Evolutionary conservation across 1,139 yeast genomes (phyloP), one percentile per base, ranked within the genome.

Genomic region (Sugiyamaella castrensis): DNA sequence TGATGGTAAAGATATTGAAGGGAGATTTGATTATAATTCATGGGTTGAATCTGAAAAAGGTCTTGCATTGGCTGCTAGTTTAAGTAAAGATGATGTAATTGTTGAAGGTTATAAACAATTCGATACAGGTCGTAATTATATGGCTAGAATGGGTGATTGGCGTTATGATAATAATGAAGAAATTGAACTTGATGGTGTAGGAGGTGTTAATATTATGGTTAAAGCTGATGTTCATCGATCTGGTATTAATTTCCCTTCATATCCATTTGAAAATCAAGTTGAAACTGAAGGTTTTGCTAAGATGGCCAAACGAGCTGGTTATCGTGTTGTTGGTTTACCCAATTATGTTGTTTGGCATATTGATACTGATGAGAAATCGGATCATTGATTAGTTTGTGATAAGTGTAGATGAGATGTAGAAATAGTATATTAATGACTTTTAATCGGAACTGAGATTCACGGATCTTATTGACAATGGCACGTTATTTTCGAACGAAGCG

Each of bases 241-340:
- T 52, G 96, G 96, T 38, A 85, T 84, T 27, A 86, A 84, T 64
- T 87, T 87, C 73, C 95, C 96, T 8, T 95, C 95, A 2, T 87
- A 86, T 63, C 83, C 96, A 2, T 87, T 87, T 65, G 79, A 82
- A 65, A 87, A 87, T 63, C 96, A 88, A 65, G 96, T 95, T 0
- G 96, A 87, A 65, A 88, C 96, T 16, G 69, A 88, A 66, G 96
- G 94, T 0, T 87, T 87, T 69, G 96, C 95, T 43, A 87, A 87
- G 63, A 77, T 88, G 88, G 84, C 91, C 34, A 84, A 77, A 59
- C 73, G 75, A 48, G 85, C 87, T 85, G 94, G 94, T 3, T 85
- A 79, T 65, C 72, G 72, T 51, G 95, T 88, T 30, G 89, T 88
- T 45, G 96, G 96, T 0, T 74, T 87, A 58, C 95, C 96, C 32